Conservation (phyloP, 2,329 filamentous ascomycete genomes). For the Colletotrichum chrysophilum region DNA sequence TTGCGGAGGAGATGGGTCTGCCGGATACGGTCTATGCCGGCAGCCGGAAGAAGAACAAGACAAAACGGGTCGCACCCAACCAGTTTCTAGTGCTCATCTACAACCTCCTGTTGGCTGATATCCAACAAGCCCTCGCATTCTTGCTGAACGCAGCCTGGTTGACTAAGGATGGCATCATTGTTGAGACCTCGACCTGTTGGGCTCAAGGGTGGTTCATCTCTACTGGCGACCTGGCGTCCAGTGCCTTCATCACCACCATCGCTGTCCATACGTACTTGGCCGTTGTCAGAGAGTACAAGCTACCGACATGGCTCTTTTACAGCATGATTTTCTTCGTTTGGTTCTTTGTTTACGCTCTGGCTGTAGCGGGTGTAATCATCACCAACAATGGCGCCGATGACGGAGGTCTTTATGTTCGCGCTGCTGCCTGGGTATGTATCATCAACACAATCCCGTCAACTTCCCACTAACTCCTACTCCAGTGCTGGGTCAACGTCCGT, state of each 20-base stretch:
- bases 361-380: neutral
- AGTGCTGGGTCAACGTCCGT: conserved; percentile 66
- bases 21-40: conserved; percentile 28
- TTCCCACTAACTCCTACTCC: conserved; percentile 57
- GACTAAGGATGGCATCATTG: conserved; percentile 48
- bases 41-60: conserved; percentile 18
- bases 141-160: conserved; percentile 60
- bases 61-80: conserved; percentile 38
- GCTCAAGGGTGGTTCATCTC: conserved; percentile 64
- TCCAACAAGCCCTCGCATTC: conserved; percentile 62
- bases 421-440: conserved; percentile 55
- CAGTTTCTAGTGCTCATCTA: conserved; percentile 66
- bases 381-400: conserved; percentile 5
- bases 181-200: conserved; percentile 52
- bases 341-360: conserved; percentile 41
- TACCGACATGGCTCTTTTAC: conserved; percentile 50
- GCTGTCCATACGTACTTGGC: conserved; percentile 63
- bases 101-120: conserved; percentile 64
- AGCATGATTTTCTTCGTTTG: conserved; percentile 47
- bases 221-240: conserved; percentile 61
- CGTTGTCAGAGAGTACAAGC: conserved; percentile 54
- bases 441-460: conserved; percentile 47
- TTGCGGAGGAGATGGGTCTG: conserved; percentile 23
- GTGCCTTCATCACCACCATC: conserved; percentile 62
- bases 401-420: conserved; percentile 53